Evolutionary conservation across 345 rosid species (phyloP), one percentile per base, ranked within the genome.

Genomic region (Bruguiera gymnorhiza): DNA sequence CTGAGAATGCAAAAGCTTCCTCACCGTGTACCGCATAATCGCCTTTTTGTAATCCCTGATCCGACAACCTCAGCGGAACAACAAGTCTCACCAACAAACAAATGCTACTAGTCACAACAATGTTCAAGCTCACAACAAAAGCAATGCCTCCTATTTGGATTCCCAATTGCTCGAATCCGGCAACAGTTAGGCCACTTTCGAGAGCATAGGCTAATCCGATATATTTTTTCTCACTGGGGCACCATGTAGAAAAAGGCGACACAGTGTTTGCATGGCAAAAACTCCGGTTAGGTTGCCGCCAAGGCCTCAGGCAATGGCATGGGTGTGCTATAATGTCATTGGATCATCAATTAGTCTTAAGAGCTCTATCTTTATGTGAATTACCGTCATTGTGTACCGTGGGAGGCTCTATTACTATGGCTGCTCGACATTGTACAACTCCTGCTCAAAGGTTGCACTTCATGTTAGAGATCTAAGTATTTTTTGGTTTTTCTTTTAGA

Each of bases 401-500:
- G 88, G 86, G 18, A 84, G 34, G 10, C 82, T 69, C 85, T 83
- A 77, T 84, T 10, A 78, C 8, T 6, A 83, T 68, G 1, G 88
- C 87, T 18, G 83, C 85, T 88, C 87, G 86, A 0, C 83, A 74
- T 56, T 84, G 86, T 58, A 84, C 86, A 3, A 83, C 84, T 30
- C 88, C 83, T 78, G 72, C 31, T 23, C 24, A 21, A 39, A 5
- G 26, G n/a, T n/a, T 24, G n/a, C 10, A 58, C 36, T 26, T 8
- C 11, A 15, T 3, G 18, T 43, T 43, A 11, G 48, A 43, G 13
- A 43, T 43, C 8, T 7, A 8, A 34, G 37, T 34, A 7, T 34
- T 8, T 34, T 34, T 34, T 34, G 1, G 1, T 6, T 32, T 32
- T 32, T 32, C 6, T 1, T 0, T 7, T 7, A 1, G 7, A 34